Conservation (phyloP, 108 stramenopile genomes). For the Conticribra weissflogii region DNA sequence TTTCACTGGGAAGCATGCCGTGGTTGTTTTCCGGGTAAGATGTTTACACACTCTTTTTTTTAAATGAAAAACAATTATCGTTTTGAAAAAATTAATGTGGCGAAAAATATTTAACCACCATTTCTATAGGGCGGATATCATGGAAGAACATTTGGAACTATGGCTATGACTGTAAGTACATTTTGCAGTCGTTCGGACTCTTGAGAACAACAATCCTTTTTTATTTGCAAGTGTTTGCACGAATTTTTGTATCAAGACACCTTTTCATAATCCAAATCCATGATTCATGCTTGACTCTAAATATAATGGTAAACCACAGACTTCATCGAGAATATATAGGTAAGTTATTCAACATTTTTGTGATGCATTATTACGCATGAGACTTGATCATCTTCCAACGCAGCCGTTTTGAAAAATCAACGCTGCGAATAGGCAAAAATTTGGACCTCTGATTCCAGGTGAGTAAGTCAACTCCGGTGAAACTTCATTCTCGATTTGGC, state of each 20-base stretch:
- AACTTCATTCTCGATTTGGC: background rate
- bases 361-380: background rate
- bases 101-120: too few relatives aligned
- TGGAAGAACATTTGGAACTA: constrained; percentile 72
- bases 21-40: constrained; percentile 30
- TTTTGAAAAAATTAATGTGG: too few relatives aligned
- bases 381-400: background rate
- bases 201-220: background rate
- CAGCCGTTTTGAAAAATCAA: background rate
- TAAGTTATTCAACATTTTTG: background rate
- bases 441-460: constrained; percentile 27
- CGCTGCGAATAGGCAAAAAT: constrained; percentile 37
- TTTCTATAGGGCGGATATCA: constrained; percentile 69
- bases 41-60: background rate
- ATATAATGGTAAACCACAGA: constrained; percentile 11
- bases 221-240: background rate
- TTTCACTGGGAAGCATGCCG: constrained; percentile 62
- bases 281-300: too few relatives aligned
- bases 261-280: too few relatives aligned
- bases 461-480: background rate
- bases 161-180: constrained; percentile 67
- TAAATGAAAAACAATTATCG: background rate
- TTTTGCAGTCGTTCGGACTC: background rate
- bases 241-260: too few relatives aligned
- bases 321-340: constrained; percentile 41